These are phyloP conservation scores for Nemania abortiva DNA, from an alignment of 2,329 filamentous ascomycete species.

Conservation along the genomic window DNA sequence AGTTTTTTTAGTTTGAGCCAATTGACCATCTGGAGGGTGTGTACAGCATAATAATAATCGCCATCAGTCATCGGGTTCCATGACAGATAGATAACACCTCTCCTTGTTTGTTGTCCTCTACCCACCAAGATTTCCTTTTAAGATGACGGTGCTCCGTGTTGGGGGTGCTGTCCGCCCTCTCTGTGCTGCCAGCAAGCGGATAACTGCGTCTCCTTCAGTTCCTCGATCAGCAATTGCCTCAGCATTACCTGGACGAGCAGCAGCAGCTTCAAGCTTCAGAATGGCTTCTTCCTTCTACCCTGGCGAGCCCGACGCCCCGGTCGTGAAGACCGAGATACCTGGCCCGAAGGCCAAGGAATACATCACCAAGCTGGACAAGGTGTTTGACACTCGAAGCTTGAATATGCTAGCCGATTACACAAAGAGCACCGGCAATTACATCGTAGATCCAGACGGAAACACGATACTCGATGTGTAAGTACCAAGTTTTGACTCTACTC, in stretches of 20 bases:
- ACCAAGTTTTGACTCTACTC: neutral
- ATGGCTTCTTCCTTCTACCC: conserved; percentile 49
- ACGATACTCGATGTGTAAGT: conserved; percentile 77
- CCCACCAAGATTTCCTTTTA: conserved; percentile 8
- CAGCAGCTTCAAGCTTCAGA: conserved; percentile 40
- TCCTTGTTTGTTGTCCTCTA: conserved; percentile 1
- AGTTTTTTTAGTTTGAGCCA: conserved; percentile 20
- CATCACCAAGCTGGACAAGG: conserved; percentile 77
- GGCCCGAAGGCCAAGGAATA: conserved; percentile 79
- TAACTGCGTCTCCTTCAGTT: conserved; percentile 35
- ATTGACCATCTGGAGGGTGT: conserved; percentile 33
- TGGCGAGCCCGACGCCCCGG: conserved; percentile 65
- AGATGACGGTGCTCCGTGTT: conserved; percentile 49
- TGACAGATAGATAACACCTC: neutral
- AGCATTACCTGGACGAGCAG: conserved; percentile 37
- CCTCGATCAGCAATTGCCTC: conserved; percentile 34
- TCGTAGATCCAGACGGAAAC: conserved; percentile 78
- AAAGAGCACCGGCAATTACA: conserved; percentile 84
- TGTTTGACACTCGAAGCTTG: conserved; percentile 87
- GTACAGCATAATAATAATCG: neutral
- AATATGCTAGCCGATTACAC: conserved; percentile 85
- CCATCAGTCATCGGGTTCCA: neutral
- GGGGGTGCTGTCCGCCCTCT: conserved; percentile 47
- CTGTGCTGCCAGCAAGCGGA: conserved; percentile 38
- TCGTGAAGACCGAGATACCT: conserved; percentile 73